Percentiles rank a stretch among this genome's conserved stretches.
Conservation (phyloP, 2,329 filamentous ascomycete species). For the Beauveria sp. region DNA sequence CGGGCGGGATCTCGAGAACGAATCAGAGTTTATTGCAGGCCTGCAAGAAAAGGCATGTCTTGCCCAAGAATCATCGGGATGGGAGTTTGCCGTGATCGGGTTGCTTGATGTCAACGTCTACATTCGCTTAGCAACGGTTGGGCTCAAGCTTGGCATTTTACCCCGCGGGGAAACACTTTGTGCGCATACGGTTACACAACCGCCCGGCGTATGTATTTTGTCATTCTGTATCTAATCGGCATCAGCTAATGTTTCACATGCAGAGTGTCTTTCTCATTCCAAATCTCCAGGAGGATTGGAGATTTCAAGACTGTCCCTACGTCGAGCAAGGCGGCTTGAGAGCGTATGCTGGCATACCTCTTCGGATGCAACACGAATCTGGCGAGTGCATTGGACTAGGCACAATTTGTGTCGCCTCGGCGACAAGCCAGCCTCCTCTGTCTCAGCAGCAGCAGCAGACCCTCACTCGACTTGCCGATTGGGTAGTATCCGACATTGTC, state of each 20-base stretch:
- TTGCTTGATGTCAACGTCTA: constrained; percentile 35
- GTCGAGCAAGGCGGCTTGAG: constrained; percentile 31
- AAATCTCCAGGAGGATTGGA: constrained; percentile 35
- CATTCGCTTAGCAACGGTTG: constrained; percentile 33
- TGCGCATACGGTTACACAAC: constrained; percentile 34
- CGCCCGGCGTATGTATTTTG: constrained; percentile 19
- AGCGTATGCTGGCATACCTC: constrained; percentile 33
- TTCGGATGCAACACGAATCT: constrained; percentile 30
- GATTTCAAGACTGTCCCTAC: constrained; percentile 32
- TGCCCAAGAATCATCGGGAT: constrained; percentile 32
- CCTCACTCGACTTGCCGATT: constrained; percentile 21
- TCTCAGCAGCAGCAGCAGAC: constrained; percentile 21
- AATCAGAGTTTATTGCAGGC: constrained; percentile 31
- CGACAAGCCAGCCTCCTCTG: constrained; percentile 24
- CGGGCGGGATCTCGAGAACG: constrained; percentile 29
- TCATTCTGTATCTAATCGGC: neutral
- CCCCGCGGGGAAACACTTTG: constrained; percentile 38
- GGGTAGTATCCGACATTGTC: constrained; percentile 33
- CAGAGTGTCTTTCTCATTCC: constrained; percentile 32
- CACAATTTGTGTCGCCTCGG: constrained; percentile 35
- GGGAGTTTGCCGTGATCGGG: constrained; percentile 39
- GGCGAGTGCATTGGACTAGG: constrained; percentile 33
- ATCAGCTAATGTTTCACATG: neutral
- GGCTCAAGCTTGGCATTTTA: constrained; percentile 31
- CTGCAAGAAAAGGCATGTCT: constrained; percentile 35